These are phyloP conservation scores for Sphaerulina populicola DNA, from an alignment of 2,329 filamentous ascomycete species.

Conservation along the genomic window DNA sequence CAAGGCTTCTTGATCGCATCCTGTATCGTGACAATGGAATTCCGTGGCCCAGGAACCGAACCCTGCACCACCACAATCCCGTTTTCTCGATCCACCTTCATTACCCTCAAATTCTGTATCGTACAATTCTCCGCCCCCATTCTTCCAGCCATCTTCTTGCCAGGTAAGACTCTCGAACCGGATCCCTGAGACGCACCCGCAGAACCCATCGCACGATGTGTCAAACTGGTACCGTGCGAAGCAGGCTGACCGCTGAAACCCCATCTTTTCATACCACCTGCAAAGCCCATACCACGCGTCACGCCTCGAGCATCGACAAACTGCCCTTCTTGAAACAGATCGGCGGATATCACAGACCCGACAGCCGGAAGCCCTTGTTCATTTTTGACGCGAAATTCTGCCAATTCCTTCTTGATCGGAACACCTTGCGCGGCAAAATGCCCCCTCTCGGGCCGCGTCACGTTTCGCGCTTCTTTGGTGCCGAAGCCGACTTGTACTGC, in stretches of 20 bases:
- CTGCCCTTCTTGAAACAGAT: slow-evolving; percentile 86
- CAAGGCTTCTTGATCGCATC: slow-evolving; percentile 85
- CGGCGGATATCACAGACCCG: slow-evolving; percentile 67
- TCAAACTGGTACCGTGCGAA: slow-evolving; percentile 90
- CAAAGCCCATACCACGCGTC: slow-evolving; percentile 83
- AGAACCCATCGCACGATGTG: slow-evolving; percentile 86
- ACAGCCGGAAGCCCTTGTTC: slow-evolving; percentile 65
- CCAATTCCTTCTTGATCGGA: slow-evolving; percentile 72
- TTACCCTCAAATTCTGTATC: slow-evolving; percentile 79
- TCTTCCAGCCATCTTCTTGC: slow-evolving; percentile 94
- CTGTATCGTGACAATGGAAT: slow-evolving; percentile 72
- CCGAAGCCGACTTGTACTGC: slow-evolving; percentile 85
- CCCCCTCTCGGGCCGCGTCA: slow-evolving; percentile 73
- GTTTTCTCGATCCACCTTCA: slow-evolving; percentile 78
- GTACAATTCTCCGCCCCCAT: slow-evolving; percentile 90
- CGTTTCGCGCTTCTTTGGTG: slow-evolving; percentile 62
- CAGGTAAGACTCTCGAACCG: slow-evolving; percentile 84
- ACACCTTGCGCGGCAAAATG: slow-evolving; percentile 79
- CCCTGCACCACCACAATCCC: slow-evolving; percentile 85
- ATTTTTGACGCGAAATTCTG: slow-evolving; percentile 77
- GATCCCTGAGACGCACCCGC: slow-evolving; percentile 82
- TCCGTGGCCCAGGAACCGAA: slow-evolving; percentile 79
- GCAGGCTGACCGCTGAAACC: slow-evolving; percentile 82
- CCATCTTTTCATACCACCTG: slow-evolving; percentile 95
- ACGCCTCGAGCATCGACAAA: slow-evolving; percentile 77